A percentile compares a stretch with the other conserved stretches of the same genome.
phyloP scores from a whole-genome alignment of 306 rosid genomes.

The Glycine soja region DNA sequence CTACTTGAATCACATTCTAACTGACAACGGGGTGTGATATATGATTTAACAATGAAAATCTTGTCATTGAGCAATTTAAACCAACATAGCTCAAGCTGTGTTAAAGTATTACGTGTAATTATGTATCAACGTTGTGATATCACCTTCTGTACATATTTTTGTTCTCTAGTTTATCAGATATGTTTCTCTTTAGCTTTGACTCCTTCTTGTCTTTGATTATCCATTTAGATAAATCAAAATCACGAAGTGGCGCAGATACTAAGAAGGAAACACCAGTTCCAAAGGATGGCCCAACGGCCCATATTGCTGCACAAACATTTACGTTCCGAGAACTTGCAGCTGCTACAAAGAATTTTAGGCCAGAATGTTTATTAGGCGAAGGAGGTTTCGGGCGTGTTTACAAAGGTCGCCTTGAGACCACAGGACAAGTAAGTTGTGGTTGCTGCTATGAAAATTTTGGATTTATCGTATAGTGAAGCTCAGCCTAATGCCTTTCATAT shows the following conservation, averaged over 20 bases:
- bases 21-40: slow-evolving; percentile 14
- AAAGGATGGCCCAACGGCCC: slow-evolving; percentile 87
- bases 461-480: not conserved
- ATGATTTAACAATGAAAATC: slow-evolving; percentile 38
- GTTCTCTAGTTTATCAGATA: slow-evolving; percentile 12
- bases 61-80: slow-evolving; percentile 32
- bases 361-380: slow-evolving; percentile 88
- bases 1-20: slow-evolving; percentile 29
- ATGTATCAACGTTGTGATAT: slow-evolving; percentile 1
- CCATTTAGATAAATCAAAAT: slow-evolving; percentile 78
- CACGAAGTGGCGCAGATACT: slow-evolving; percentile 65
- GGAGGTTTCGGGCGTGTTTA: slow-evolving; percentile 98
- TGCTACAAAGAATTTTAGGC: slow-evolving; percentile 90
- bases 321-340: slow-evolving; percentile 97
- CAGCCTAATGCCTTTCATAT: slow-evolving; percentile 25
- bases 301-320: slow-evolving; percentile 98
- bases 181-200: not conserved
- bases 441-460: slow-evolving; percentile 28
- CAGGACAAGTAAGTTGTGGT: slow-evolving; percentile 80
- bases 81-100: slow-evolving; percentile 15
- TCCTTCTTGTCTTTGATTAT: slow-evolving; percentile 21
- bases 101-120: slow-evolving; percentile 20
- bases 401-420: slow-evolving; percentile 92
- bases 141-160: slow-evolving; percentile 20
- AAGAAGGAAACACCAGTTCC: slow-evolving; percentile 79